These are phyloP conservation scores for Zopfia rhizophila DNA, from an alignment of 2,329 filamentous ascomycete species.

Conservation along the genomic window DNA sequence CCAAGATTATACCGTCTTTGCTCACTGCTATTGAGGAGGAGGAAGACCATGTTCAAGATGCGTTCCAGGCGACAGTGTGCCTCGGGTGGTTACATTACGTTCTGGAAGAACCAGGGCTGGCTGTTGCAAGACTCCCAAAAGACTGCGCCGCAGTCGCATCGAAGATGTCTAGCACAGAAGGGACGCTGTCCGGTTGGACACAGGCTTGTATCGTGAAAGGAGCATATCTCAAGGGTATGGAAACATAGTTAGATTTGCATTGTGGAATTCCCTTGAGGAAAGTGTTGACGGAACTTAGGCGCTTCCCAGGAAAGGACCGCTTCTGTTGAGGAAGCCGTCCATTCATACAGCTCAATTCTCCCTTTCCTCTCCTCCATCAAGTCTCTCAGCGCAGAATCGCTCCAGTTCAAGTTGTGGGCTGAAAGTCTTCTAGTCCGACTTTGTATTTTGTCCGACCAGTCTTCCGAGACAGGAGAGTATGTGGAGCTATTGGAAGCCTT, in stretches of 20 bases:
- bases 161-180: conserved; percentile 36
- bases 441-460: conserved; percentile 74
- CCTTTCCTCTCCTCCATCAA: conserved; percentile 69
- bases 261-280: background rate
- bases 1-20: conserved; percentile 53
- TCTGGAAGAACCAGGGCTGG: conserved; percentile 73
- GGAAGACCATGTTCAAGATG: conserved; percentile 61
- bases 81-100: conserved; percentile 87
- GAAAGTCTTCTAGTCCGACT: conserved; percentile 80
- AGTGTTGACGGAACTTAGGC: conserved; percentile 45
- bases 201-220: conserved; percentile 83
- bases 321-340: conserved; percentile 67
- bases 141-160: conserved; percentile 59
- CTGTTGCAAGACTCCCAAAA: conserved; percentile 70
- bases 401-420: conserved; percentile 78
- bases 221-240: conserved; percentile 78
- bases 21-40: conserved; percentile 54
- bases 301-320: conserved; percentile 57
- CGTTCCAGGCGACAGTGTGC: conserved; percentile 82
- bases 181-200: conserved; percentile 75
- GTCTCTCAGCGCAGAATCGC: conserved; percentile 58
- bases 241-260: conserved; percentile 35
- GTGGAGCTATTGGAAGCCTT: conserved; percentile 52
- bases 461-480: conserved; percentile 52
- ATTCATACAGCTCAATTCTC: conserved; percentile 73